These are phyloP conservation scores for Daldinia grandis DNA, from an alignment of 495 filamentous ascomycete species.

Conservation along the genomic window DNA sequence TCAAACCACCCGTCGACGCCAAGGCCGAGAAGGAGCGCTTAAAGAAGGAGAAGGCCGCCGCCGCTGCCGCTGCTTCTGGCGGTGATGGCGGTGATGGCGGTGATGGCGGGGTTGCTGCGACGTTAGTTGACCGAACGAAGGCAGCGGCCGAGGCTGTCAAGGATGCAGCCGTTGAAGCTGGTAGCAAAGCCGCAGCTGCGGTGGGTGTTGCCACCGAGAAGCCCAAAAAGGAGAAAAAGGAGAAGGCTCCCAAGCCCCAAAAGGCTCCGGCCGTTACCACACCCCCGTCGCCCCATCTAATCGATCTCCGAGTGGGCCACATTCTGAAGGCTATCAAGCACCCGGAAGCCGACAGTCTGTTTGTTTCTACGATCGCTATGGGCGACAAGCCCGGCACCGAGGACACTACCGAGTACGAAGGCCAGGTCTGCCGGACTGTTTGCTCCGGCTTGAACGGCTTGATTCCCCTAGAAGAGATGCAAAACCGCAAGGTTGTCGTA, in stretches of 20 bases:
- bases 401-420: constrained; percentile 85
- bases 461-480: constrained; percentile 93
- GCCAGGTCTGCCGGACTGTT: constrained; percentile 88
- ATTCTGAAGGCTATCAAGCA: constrained; percentile 94
- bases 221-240: constrained; percentile 87
- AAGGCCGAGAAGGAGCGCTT: constrained; percentile 90
- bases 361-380: constrained; percentile 94
- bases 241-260: constrained; percentile 74
- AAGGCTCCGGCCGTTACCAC: constrained; percentile 72
- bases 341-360: constrained; percentile 95
- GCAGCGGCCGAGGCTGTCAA: constrained; percentile 51
- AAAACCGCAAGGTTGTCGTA: constrained; percentile 89
- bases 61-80: constrained; percentile 66
- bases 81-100: constrained; percentile 52
- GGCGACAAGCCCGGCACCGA: constrained; percentile 87
- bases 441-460: constrained; percentile 96
- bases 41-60: constrained; percentile 84
- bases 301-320: constrained; percentile 95
- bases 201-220: constrained; percentile 55
- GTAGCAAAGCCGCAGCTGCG: constrained; percentile 53
- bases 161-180: constrained; percentile 52
- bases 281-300: constrained; percentile 80
- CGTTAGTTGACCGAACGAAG: constrained; percentile 62
- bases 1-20: constrained; percentile 80
- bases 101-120: constrained; percentile 44